Percentiles rank a stretch among this genome's conserved stretches.
phyloP scores from a whole-genome alignment of 2,329 filamentous ascomycete genomes.

The Ilyonectria robusta region DNA sequence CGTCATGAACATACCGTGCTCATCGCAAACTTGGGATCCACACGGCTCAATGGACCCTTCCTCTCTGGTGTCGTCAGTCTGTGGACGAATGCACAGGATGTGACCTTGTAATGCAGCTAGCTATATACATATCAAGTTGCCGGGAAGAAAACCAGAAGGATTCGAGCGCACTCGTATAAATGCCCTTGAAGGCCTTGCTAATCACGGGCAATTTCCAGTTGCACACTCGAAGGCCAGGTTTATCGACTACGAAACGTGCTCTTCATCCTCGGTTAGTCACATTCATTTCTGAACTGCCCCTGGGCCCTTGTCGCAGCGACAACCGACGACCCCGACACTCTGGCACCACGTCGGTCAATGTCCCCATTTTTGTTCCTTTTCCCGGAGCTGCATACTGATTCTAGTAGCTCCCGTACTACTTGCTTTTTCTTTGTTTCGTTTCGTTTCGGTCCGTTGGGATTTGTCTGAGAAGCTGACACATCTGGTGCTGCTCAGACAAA shows the following conservation, averaged over 20 bases:
- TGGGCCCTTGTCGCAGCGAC: neutral
- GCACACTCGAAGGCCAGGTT: neutral
- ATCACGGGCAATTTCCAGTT: neutral
- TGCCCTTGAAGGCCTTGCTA: neutral
- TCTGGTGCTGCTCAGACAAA: neutral
- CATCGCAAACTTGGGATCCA: neutral
- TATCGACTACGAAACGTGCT: neutral
- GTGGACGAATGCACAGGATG: conserved; percentile 9
- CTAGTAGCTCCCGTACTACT: conserved; percentile 11
- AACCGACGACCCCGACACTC: conserved; percentile 10
- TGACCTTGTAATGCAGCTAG: conserved; percentile 13
- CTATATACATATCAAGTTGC: neutral
- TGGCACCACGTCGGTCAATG: conserved; percentile 13
- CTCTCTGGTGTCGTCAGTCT: neutral
- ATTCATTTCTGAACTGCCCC: neutral
- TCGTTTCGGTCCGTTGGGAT: conserved; percentile 15
- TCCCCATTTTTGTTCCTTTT: conserved; percentile 1
- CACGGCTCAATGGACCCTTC: neutral
- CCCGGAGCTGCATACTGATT: conserved; percentile 9
- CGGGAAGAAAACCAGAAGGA: conserved; percentile 2
- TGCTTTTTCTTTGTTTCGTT: conserved; percentile 19
- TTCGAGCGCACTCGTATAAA: neutral
- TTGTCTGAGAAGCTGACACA: conserved; percentile 15
- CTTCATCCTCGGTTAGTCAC: neutral
- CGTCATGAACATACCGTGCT: neutral